A percentile compares a stretch with the other conserved stretches of the same genome.
Evolutionary conservation across 495 filamentous ascomycete genomes (phyloP).

Genomic region (Apiosordaria backusii): DNA sequence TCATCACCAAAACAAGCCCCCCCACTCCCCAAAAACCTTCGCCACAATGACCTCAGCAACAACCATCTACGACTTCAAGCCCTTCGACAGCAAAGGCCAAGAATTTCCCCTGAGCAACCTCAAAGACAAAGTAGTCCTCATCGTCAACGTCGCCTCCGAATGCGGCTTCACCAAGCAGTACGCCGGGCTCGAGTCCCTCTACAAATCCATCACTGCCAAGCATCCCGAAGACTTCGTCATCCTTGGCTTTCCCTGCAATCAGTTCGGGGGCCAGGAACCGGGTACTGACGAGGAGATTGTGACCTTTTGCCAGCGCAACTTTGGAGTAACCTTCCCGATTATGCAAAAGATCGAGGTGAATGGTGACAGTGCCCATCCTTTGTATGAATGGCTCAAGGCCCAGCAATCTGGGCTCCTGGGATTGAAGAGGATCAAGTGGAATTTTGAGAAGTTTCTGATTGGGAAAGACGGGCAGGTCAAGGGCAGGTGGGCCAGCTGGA

Average conservation of each 20-base stretch:
- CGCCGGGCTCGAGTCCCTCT: constrained; percentile 82
- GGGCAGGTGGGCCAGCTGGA: constrained; percentile 74
- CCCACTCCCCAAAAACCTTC: constrained; percentile 10
- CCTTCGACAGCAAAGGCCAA: constrained; percentile 74
- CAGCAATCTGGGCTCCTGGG: constrained; percentile 80
- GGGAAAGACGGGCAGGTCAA: constrained; percentile 81
- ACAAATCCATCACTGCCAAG: constrained; percentile 66
- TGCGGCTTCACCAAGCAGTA: constrained; percentile 99
- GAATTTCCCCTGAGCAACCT: constrained; percentile 64
- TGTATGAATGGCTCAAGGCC: constrained; percentile 87
- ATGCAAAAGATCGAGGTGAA: constrained; percentile 93
- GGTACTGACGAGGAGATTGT: constrained; percentile 88
- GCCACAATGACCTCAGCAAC: constrained; percentile 82
- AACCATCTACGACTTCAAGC: constrained; percentile 87
- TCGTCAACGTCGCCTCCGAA: constrained; percentile 98
- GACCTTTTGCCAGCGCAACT: constrained; percentile 88
- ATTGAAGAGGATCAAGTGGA: constrained; percentile 90
- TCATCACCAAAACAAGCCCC: neutral
- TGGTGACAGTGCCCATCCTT: constrained; percentile 70
- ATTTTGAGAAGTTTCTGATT: constrained; percentile 96
- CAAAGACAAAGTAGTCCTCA: constrained; percentile 85
- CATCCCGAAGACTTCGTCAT: constrained; percentile 76
- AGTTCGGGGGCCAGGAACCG: constrained; percentile 89
- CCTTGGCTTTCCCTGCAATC: constrained; percentile 97
- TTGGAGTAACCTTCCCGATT: constrained; percentile 90